Base-by-base conservation (phyloP, 345 rosid genomes). In the Arabidopsis arenosa region DNA sequence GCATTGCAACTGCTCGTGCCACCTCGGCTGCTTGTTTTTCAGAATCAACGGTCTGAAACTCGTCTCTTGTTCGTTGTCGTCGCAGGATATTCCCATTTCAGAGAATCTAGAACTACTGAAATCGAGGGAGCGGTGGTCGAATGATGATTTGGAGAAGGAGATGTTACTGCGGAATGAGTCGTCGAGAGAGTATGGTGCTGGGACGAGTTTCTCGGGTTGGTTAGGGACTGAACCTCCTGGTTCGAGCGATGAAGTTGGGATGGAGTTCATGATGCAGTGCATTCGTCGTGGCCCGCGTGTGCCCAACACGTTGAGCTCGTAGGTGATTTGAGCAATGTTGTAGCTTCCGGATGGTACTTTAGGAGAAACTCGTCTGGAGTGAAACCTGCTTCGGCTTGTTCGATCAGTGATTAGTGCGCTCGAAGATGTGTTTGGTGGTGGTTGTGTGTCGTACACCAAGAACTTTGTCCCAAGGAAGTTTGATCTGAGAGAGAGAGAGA, bases 381-480 rank as follows among this genome's bases (percentile, higher is more conserved):
- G 80, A 76, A 86, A 87, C 58, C 89, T 84, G 39, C 80, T 74
- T 9, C 86, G 81, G 73, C 89, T 86, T 72, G 83, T 59, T 57
- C 83, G 66, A 8, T 86, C 84, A 70, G 84, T 49, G 78, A 84
- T 76, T 14, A 84, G 85, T 54, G 77, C 44, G 66, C 68, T 76
- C 40, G 83, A 21, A 81, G 78, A 59, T 72, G 81, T 32, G 78
- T 32, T 61, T 43, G 80, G 12, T 85, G 91, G 86, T 66, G 91
- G 86, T 66, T 87, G 91, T 9, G 89, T 87, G 40, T 87, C 91
- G 63, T 85, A 87, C 33, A 85, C 84, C 73, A 85, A 80, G 63
- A 87, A 87, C 72, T 87, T 87, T 26, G 91, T 87, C 48, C 91
- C 92, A 1, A 87, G 88, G 67, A 87, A 87, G 74, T 87, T 87